Base-by-base conservation (phyloP, 768 basidiomycete genomes). In the Chalciporus sphaerocephalus region DNA sequence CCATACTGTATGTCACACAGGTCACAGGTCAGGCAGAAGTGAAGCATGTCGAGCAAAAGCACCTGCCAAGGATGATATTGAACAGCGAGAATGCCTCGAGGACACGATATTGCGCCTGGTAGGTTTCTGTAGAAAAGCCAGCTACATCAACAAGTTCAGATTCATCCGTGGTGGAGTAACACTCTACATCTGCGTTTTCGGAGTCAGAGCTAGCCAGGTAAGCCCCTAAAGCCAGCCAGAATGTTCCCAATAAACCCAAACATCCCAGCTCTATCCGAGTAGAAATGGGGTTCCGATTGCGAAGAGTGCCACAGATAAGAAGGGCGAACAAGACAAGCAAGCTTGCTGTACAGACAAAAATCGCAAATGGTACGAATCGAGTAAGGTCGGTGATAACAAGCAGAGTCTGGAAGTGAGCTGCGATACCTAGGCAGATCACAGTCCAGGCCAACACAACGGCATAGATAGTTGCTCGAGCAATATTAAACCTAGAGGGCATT, bases 51-150 rank as follows among this genome's bases (percentile, higher is more conserved):
- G 10, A 21, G 8, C 17, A 10, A 25, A 24, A 17, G 18, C 6
- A 71, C 83, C 47, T 64, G 84, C 88, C 69, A 4, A 92, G 74
- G 34, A 75, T 72, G 40, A 84, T 80, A 56, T 90, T 91, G 64
- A 92, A 80, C 44, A 91, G 66, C 6, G 89, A 80, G 66, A 91
- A 91, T 15, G 83, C 79, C 64, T 82, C 86, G 48, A 92, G 71
- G 16, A 90, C 88, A 22, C 83, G 80, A 62, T 90, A 91, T 72
- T 90, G 89, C n/a, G 88, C 87, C 53, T 89, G 89, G 62, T 85
- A 92, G 49, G 86, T 86, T 56, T 88, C 85, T 18, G 87, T 90
- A 45, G 86, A 81, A 68, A 90, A 89, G 52, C 75, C 79, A 44
- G 83, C 78, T 45, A 79, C 65, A 23, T 80, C 75, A 33, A 85